phyloP scores from a whole-genome alignment of 2,329 filamentous ascomycete species.

The Bipolaris gigantea region DNA sequence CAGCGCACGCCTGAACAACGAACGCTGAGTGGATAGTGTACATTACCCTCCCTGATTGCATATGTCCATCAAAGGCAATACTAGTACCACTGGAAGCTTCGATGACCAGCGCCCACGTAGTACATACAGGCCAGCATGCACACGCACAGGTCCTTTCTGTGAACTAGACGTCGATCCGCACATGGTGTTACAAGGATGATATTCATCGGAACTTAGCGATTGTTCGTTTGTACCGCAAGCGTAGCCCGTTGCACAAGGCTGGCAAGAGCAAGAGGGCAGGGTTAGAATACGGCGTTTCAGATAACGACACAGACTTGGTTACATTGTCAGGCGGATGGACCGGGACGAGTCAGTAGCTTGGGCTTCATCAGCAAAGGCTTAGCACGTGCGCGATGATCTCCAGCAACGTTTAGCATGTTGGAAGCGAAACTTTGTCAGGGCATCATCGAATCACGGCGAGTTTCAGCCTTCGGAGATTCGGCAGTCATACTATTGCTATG shows the following conservation, averaged over 20 bases:
- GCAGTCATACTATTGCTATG: neutral
- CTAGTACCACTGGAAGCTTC: neutral
- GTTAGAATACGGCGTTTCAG: slow-evolving; percentile 2
- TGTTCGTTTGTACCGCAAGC: neutral
- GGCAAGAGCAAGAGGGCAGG: neutral
- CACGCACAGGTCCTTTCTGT: slow-evolving; percentile 9
- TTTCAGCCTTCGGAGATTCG: slow-evolving; percentile 9
- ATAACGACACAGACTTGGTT: slow-evolving; percentile 8
- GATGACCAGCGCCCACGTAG: neutral
- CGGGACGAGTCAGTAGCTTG: slow-evolving; percentile 19
- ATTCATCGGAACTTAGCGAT: neutral
- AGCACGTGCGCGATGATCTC: slow-evolving; percentile 14
- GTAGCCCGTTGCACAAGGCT: slow-evolving; percentile 1
- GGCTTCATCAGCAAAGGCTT: slow-evolving; percentile 10
- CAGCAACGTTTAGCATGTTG: slow-evolving; percentile 13
- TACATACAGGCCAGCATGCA: slow-evolving; percentile 1
- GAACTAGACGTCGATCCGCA: slow-evolving; percentile 1
- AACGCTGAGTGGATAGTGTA: neutral
- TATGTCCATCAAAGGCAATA: neutral
- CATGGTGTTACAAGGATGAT: slow-evolving; percentile 8
- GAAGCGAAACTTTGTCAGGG: slow-evolving; percentile 15
- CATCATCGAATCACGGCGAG: slow-evolving; percentile 8
- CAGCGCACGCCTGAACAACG: neutral
- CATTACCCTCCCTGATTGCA: neutral
- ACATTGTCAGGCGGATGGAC: slow-evolving; percentile 10